phyloP scores from a whole-genome alignment of 306 rosid genomes.

The Begonia loranthoides region DNA sequence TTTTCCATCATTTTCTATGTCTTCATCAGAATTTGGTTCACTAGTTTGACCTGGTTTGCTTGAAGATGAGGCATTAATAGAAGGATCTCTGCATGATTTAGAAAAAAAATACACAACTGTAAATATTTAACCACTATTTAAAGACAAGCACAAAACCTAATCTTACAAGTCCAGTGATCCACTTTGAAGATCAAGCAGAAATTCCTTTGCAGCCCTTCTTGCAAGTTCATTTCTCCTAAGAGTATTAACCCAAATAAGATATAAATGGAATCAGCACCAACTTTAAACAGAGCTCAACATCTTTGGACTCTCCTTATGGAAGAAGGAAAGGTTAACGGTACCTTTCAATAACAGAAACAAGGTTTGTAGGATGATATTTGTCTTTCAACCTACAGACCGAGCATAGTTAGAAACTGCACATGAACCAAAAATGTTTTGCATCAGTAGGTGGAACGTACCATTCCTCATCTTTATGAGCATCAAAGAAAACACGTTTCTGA shows the following conservation, averaged over 20 bases:
- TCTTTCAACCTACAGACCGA: constrained; percentile 65
- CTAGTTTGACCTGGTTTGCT: constrained; percentile 43
- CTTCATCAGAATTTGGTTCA: constrained; percentile 91
- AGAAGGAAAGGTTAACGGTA: constrained; percentile 18
- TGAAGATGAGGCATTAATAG: constrained; percentile 44
- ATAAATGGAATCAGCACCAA: not conserved
- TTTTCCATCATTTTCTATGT: constrained; percentile 54
- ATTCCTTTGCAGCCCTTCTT: constrained; percentile 64
- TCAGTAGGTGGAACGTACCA: constrained; percentile 29
- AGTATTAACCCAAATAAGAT: not conserved
- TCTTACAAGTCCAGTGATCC: constrained; percentile 77
- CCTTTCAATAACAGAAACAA: constrained; percentile 81
- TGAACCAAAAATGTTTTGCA: not conserved
- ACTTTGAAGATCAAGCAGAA: constrained; percentile 84
- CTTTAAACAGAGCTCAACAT: not conserved
- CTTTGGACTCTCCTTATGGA: not conserved
- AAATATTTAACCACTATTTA: not conserved
- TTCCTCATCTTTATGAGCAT: constrained; percentile 88
- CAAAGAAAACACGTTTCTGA: constrained; percentile 77
- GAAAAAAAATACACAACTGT: constrained; percentile 7
- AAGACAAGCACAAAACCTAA: not conserved
- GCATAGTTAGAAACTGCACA: constrained; percentile 5
- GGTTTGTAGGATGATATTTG: constrained; percentile 94
- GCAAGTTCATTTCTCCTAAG: constrained; percentile 97
- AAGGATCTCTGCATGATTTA: constrained; percentile 51